phyloP scores from a whole-genome alignment of 2,329 filamentous ascomycete genomes.

The Arthrobotrys entomopaga region DNA sequence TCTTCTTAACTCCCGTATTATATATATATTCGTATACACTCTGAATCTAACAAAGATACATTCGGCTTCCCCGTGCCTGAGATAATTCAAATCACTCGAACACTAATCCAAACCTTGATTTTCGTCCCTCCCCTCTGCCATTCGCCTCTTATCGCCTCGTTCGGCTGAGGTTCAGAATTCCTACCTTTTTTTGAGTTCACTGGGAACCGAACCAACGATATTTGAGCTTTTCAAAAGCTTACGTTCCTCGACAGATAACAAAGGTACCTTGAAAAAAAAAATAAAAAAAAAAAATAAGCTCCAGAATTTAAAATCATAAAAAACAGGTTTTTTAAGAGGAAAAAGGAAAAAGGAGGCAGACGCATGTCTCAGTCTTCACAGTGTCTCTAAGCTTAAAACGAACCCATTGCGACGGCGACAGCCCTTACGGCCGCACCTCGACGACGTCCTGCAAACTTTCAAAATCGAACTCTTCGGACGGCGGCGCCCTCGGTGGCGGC shows the following conservation, averaged over 20 bases:
- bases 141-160: no score
- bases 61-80: not conserved
- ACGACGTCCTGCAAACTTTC: slow-evolving; percentile 50
- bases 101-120: slow-evolving; percentile 2
- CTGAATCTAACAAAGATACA: not conserved
- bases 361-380: slow-evolving; percentile 52
- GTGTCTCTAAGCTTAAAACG: slow-evolving; percentile 55
- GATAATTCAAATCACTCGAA: slow-evolving; percentile 7
- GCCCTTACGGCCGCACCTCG: slow-evolving; percentile 50
- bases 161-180: no score
- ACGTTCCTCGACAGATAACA: no score
- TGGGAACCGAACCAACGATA: no score
- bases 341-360: not conserved
- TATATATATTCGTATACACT: no score
- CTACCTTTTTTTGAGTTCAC: no score
- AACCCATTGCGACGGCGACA: slow-evolving; percentile 55
- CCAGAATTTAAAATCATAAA: no score
- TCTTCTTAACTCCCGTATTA: not conserved
- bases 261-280: no score
- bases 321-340: not conserved
- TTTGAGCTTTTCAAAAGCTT: no score
- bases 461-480: slow-evolving; percentile 24
- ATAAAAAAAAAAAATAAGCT: no score
- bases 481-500: slow-evolving; percentile 17
- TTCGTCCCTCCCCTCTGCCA: not conserved